Evolutionary conservation across 352 stramenopile species (phyloP), one percentile per base, ranked within the genome.

Genomic region (Phytophthora brassicae): DNA sequence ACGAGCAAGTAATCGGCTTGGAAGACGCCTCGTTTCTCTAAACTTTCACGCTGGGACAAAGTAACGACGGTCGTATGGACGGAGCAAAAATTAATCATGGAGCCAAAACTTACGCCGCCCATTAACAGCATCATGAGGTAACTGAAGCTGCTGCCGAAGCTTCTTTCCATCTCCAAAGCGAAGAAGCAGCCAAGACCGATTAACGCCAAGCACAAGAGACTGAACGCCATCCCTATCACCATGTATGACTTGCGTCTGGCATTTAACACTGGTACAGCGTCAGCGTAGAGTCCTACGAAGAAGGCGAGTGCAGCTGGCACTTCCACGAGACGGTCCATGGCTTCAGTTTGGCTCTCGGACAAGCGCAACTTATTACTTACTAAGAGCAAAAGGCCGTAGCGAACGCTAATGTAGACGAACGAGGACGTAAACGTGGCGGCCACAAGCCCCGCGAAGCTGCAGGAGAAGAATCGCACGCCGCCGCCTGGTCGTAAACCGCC

Each of bases 211-310:
- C 62, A 69, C 46, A 68, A 17, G 12, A 76, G 58, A 51, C 72
- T 81, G 6, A 81, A 54, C 3, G 60, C n/a, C 56, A 84, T 63
- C 1, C 89, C 89, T 14, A 90, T 36, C 7, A 88, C 62, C 74
- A 95, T 92, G 71, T 97, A 97, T 8, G 84, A 73, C 72, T 93
- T 94, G 47, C 87, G 73, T 19, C 81, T 79, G n/a, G 77, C 80
- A 24, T 85, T 81, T 46, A 68, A 77, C 46, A 97, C 76, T 4
- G 89, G 89, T 49, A 88, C 79, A 24, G 73, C 89, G 65, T 97
- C 89, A 16, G 73, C 81, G 20, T 95, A 62, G 23, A 95, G 77
- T 24, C 87, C 91, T 36, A 95, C 77, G 31, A 96, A 66, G 48
- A 97, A 86, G 57, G 91, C 95, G 50, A 92, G 60, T 0, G 68